Evolutionary conservation across 2,329 filamentous ascomycete species (phyloP).

Genomic region (Penicillium fuscoglaucum): DNA sequence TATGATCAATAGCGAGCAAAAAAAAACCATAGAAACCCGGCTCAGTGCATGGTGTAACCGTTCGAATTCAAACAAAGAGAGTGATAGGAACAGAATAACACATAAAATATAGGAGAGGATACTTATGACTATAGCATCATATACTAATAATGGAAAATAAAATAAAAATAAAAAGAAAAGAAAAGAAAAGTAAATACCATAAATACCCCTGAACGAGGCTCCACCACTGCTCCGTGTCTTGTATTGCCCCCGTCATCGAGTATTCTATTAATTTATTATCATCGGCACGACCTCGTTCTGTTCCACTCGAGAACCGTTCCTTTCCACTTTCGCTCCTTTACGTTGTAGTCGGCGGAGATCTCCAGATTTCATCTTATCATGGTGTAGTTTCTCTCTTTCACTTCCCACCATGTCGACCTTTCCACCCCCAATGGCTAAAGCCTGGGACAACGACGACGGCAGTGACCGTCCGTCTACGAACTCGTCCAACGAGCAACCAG

Average conservation of each 20-base stretch:
- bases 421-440: conserved; percentile 6
- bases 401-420: conserved; percentile 10
- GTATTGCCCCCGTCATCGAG: conserved; percentile 9
- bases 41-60: neutral
- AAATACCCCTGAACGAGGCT: conserved; percentile 14
- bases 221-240: conserved; percentile 4
- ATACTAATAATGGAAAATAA: neutral
- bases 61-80: neutral
- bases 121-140: neutral
- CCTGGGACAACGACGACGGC: conserved; percentile 28
- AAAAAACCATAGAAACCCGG: neutral
- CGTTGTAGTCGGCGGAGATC: conserved; percentile 9
- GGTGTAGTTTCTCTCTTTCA: conserved; percentile 9
- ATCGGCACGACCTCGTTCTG: conserved; percentile 4
- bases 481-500: conserved; percentile 36
- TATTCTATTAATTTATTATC: conserved; percentile 15
- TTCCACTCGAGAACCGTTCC: conserved; percentile 11
- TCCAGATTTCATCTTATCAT: conserved; percentile 14
- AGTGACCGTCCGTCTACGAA: conserved; percentile 34
- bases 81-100: neutral
- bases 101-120: neutral
- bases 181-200: conserved; percentile 6
- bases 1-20: neutral
- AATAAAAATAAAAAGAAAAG: neutral
- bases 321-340: conserved; percentile 10